Evolutionary conservation across 495 filamentous ascomycete species (phyloP).

Genomic region (Penicillium fimorum): DNA sequence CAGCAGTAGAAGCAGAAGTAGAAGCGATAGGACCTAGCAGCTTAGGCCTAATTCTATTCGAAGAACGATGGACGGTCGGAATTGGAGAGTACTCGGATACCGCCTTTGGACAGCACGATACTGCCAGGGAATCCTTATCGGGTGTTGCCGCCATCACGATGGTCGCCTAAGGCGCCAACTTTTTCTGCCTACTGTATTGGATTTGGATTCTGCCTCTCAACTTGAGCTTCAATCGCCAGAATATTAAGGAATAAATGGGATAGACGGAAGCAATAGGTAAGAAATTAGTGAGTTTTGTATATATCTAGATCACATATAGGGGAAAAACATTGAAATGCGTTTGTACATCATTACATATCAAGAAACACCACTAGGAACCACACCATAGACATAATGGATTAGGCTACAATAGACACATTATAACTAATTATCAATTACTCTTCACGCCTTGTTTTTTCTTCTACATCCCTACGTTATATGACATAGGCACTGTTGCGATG

Average conservation of each 20-base stretch:
- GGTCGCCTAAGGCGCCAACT: not conserved
- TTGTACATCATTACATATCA: not conserved
- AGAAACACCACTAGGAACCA: not conserved
- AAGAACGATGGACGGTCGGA: not conserved
- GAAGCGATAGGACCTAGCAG: not conserved
- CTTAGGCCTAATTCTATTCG: not conserved
- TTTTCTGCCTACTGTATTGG: not conserved
- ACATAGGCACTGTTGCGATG: not conserved
- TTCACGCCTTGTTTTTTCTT: not conserved
- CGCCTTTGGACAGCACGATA: slow-evolving; percentile 3
- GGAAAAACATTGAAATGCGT: not conserved
- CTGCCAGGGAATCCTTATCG: slow-evolving; percentile 1
- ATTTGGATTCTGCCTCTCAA: not conserved
- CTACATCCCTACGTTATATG: not conserved
- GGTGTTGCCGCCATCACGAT: not conserved
- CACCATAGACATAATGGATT: not conserved
- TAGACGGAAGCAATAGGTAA: not conserved
- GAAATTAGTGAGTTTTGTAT: not conserved
- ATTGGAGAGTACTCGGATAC: not conserved
- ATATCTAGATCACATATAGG: not conserved
- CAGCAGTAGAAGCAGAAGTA: not conserved
- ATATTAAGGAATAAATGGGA: not conserved
- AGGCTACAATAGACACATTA: not conserved
- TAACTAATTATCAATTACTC: not conserved
- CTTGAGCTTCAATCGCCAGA: not conserved